These are phyloP conservation scores for Litchi chinensis DNA, from an alignment of 345 rosid species.

Conservation along the genomic window DNA sequence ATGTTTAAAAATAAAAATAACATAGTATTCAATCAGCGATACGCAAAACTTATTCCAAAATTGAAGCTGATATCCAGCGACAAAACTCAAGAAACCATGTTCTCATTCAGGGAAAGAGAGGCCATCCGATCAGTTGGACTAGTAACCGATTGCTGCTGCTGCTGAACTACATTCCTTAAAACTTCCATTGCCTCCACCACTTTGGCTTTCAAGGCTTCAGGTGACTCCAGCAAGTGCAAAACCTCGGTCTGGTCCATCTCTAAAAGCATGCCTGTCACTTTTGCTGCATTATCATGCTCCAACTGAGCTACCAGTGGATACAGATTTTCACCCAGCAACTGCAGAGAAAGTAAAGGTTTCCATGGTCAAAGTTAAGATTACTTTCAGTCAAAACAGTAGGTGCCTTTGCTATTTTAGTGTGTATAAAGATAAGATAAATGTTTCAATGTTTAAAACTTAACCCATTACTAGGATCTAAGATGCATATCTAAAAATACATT, in stretches of 20 bases:
- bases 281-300: conserved; percentile 75
- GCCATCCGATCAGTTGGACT: conserved; percentile 58
- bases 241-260: conserved; percentile 87
- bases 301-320: conserved; percentile 73
- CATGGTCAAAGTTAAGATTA: background rate
- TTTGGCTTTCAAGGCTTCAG: conserved; percentile 73
- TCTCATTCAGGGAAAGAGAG: conserved; percentile 59
- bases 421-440: background rate
- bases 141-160: conserved; percentile 42
- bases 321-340: conserved; percentile 74
- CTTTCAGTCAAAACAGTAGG: background rate
- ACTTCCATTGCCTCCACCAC: conserved; percentile 78
- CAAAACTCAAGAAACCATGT: conserved; percentile 40
- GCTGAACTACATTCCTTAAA: conserved; percentile 58
- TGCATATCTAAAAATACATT: background rate
- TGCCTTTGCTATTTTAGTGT: background rate
- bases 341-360: conserved; percentile 4
- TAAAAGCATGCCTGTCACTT: conserved; percentile 81
- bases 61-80: background rate
- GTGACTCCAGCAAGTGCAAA: conserved; percentile 76
- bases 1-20: background rate
- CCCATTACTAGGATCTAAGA: background rate
- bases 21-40: background rate
- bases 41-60: conserved; percentile 13
- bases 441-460: background rate